Evolutionary conservation across 2,329 filamentous ascomycete genomes (phyloP).

Genomic region (Diaporthe destruens): DNA sequence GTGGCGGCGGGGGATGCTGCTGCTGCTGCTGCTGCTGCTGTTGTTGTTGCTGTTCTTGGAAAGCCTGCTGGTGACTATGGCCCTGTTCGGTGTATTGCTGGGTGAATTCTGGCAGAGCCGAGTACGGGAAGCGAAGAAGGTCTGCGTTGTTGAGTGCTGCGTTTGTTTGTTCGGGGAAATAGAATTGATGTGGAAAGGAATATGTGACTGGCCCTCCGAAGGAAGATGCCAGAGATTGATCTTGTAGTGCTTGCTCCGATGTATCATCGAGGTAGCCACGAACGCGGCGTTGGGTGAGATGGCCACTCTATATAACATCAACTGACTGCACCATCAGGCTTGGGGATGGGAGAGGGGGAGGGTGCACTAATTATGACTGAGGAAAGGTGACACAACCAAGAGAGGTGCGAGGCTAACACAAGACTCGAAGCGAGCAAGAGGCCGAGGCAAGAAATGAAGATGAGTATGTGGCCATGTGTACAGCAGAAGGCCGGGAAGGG

Average conservation of each 20-base stretch:
- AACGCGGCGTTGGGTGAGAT: constrained; percentile 60
- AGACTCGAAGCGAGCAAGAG: constrained; percentile 19
- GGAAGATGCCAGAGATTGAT: constrained; percentile 43
- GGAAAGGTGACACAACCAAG: constrained; percentile 8
- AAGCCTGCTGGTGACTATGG: constrained; percentile 47
- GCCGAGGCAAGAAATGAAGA: constrained; percentile 30
- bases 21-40: too few relatives aligned
- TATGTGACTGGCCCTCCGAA: constrained; percentile 41
- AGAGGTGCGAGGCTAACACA: constrained; percentile 18
- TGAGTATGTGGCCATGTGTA: constrained; percentile 6
- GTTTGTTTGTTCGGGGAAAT: constrained; percentile 46
- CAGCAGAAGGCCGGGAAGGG: constrained; percentile 46
- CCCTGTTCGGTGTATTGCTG: constrained; percentile 48
- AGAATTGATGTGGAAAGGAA: constrained; percentile 46
- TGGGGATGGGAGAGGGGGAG: constrained; percentile 43
- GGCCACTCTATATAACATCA: constrained; percentile 52
- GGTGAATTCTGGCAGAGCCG: constrained; percentile 45
- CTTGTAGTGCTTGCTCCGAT: constrained; percentile 53
- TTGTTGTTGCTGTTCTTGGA: constrained; percentile 33
- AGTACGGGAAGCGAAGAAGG: constrained; percentile 9
- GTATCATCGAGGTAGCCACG: constrained; percentile 55
- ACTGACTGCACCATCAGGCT: constrained; percentile 47
- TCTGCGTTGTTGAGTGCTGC: constrained; percentile 40
- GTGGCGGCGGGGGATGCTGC: too few relatives aligned
- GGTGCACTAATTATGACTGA: constrained; percentile 5